Evolutionary conservation across 2,329 filamentous ascomycete genomes (phyloP).

Genomic region (Xylariaceae sp.): DNA sequence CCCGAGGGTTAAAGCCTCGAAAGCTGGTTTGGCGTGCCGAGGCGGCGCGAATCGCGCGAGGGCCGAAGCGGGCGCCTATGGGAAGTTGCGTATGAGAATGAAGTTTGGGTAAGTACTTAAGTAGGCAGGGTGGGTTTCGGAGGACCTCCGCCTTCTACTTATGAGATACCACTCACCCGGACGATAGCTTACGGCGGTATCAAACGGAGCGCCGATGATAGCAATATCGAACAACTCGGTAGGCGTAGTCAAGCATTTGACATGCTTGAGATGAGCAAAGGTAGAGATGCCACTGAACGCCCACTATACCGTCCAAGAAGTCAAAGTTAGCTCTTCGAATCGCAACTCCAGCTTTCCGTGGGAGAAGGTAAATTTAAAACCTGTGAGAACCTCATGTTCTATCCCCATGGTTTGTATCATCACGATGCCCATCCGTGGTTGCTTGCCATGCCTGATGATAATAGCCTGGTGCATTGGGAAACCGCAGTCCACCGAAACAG

Average conservation of each 20-base stretch:
- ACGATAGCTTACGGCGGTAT: slow-evolving; percentile 66
- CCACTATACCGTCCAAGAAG: slow-evolving; percentile 39
- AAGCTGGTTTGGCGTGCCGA: slow-evolving; percentile 75
- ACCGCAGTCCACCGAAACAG: no score
- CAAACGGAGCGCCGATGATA: slow-evolving; percentile 67
- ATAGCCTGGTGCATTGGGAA: no score
- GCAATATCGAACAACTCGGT: slow-evolving; percentile 63
- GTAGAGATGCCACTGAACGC: slow-evolving; percentile 69
- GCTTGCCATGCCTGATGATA: neutral
- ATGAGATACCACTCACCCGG: slow-evolving; percentile 55
- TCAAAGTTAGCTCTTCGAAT: slow-evolving; percentile 8
- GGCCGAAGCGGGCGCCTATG: slow-evolving; percentile 75
- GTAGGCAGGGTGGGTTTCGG: no score
- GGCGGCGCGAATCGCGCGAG: slow-evolving; percentile 78
- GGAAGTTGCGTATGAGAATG: no score
- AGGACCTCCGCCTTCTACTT: no score
- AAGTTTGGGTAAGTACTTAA: slow-evolving; percentile 3
- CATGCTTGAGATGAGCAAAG: slow-evolving; percentile 65
- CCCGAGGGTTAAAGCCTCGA: slow-evolving; percentile 77
- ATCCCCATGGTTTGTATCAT: no score
- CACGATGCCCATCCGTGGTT: no score
- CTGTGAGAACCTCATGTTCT: no score
- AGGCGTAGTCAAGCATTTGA: slow-evolving; percentile 64
- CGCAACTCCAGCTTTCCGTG: no score
- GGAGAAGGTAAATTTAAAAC: no score